phyloP scores from a whole-genome alignment of 176 grass and related monocot genomes.

The Aegilops sharonensis region DNA sequence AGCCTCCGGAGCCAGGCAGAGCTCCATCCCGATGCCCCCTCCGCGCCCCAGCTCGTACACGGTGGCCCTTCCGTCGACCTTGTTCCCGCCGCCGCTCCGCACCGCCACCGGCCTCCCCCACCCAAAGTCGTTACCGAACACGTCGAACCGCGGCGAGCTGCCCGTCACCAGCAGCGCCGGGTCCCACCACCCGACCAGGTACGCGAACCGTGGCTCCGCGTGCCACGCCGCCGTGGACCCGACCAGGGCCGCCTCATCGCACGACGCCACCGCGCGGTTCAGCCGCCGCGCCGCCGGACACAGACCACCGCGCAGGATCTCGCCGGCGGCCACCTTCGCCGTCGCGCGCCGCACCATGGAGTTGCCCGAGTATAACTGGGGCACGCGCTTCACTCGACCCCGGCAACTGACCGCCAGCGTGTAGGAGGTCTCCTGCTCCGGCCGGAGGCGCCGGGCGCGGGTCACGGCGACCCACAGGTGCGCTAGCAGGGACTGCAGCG shows the following conservation, averaged over 20 bases:
- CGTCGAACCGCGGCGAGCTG: no score
- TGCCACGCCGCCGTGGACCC: neutral
- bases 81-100: neutral
- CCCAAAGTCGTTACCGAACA: no score
- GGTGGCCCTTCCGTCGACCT: conserved; percentile 17
- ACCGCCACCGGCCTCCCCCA: no score
- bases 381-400: no score
- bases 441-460: neutral
- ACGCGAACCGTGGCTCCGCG: neutral
- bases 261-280: no score
- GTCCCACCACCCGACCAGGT: neutral
- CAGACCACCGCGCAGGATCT: no score
- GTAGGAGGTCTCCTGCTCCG: neutral
- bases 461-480: neutral
- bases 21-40: neutral
- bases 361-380: no score
- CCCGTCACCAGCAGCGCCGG: neutral
- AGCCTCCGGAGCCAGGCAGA: neutral
- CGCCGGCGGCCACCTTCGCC: no score
- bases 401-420: no score
- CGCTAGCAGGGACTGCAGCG: neutral
- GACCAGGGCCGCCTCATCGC: neutral
- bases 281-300: no score
- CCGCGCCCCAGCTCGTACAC: neutral
- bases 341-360: no score